Conservation (phyloP, 768 basidiomycete species). For the Lepiota venenata region DNA sequence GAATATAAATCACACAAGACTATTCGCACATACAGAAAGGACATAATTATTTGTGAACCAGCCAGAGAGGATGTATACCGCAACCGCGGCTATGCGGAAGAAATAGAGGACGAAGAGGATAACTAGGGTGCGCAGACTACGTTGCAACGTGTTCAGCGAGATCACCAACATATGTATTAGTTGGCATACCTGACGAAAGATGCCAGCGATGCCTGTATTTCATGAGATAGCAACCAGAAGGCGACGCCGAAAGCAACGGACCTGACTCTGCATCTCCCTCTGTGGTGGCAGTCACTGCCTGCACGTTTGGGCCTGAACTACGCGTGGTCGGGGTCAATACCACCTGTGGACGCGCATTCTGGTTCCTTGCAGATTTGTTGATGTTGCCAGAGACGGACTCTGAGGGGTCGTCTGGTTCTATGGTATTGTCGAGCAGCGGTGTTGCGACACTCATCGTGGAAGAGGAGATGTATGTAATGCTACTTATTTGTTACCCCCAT, state of each 20-base stretch:
- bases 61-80: conserved; percentile 91
- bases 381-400: conserved; percentile 34
- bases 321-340: conserved; percentile 56
- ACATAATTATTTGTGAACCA: conserved; percentile 91
- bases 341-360: conserved; percentile 27
- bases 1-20: conserved; percentile 5
- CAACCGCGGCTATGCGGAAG: conserved; percentile 85
- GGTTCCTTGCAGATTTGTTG: conserved; percentile 22
- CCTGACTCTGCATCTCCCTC: conserved; percentile 77
- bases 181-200: conserved; percentile 65
- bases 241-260: conserved; percentile 23
- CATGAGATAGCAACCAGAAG: not conserved
- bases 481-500: not conserved
- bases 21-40: conserved; percentile 67
- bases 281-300: conserved; percentile 50
- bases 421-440: conserved; percentile 67
- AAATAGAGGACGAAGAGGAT: conserved; percentile 87
- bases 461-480: not conserved
- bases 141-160: conserved; percentile 13
- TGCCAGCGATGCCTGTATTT: conserved; percentile 60
- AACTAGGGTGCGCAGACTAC: conserved; percentile 77
- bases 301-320: conserved; percentile 19
- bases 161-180: not conserved
- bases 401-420: conserved; percentile 78
- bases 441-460: conserved; percentile 56